Conservation (phyloP, 495 filamentous ascomycete species). For the Halenospora varia region DNA sequence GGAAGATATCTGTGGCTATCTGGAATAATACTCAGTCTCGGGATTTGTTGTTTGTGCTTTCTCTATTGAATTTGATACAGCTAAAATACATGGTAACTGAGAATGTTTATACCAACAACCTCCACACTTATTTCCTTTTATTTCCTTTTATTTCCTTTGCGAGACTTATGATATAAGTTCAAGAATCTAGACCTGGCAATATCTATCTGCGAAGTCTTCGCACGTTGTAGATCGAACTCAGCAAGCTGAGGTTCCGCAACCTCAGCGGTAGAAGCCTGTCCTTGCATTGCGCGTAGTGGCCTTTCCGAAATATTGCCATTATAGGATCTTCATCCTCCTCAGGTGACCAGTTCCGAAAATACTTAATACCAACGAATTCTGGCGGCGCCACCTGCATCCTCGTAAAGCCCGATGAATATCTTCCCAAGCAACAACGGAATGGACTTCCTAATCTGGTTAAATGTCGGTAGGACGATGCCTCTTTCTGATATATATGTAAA, state of each 20-base stretch:
- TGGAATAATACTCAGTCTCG: not conserved
- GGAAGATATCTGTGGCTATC: not conserved
- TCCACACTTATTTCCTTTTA: too few relatives aligned
- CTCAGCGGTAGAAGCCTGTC: slow-evolving; percentile 1
- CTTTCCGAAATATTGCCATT: too few relatives aligned
- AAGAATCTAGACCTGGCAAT: not conserved
- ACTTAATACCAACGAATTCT: too few relatives aligned
- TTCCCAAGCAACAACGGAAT: too few relatives aligned
- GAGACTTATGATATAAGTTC: not conserved
- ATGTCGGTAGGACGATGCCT: too few relatives aligned
- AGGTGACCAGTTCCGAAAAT: too few relatives aligned
- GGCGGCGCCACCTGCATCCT: too few relatives aligned
- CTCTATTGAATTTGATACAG: not conserved
- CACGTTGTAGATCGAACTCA: not conserved
- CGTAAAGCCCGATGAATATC: too few relatives aligned
- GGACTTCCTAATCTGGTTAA: too few relatives aligned
- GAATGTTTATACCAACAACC: not conserved
- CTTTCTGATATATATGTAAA: too few relatives aligned
- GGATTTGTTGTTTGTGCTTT: not conserved
- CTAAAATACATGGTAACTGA: not conserved
- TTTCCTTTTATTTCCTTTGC: too few relatives aligned
- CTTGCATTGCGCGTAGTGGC: slow-evolving; percentile 2
- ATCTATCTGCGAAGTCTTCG: not conserved
- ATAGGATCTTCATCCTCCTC: too few relatives aligned
- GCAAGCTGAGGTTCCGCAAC: slow-evolving; percentile 1